Evolutionary conservation across 768 basidiomycete genomes (phyloP), one percentile per base, ranked within the genome.

Genomic region (Solioccasus polychromus): DNA sequence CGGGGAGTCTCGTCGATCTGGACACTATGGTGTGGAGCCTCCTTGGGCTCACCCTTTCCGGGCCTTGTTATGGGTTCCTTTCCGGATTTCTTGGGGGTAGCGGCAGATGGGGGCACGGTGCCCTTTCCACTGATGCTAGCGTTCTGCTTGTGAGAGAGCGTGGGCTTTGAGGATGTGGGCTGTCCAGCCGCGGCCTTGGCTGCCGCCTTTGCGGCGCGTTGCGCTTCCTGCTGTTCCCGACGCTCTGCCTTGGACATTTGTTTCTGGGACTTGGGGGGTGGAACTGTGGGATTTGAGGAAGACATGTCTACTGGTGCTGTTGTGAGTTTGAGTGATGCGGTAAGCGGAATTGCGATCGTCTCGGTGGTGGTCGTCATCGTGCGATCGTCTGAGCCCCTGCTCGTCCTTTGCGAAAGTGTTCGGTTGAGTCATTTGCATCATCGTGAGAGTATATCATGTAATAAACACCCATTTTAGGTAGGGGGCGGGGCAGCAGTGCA

Each of bases 211-310:
- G 85, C 85, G 9, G 88, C 88, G 42, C 88, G 75, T 58, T 92
- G 87, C 52, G 72, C 75, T 61, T 89, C 88, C 63, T 91, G 88
- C 14, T 86, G 73, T 57, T 87, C 88, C 54, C 86, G 72, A 23
- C 88, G 77, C 60, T 88, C 86, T 5, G 85, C 83, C 66, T 88
- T 92, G 23, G 87, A 80, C 79, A 87, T 83, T 32, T 77, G 75
- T 58, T 87, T 86, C 60, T 87, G 84, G 11, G 79, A 72, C 50
- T 72, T 70, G 51, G 63, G 47, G 29, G 45, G 40, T 19, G 31
- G 35, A 18, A 44, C 17, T 39, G 37, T 22, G 34, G 46, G 48
- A 46, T 37, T 45, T 31, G 44, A 29, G 2, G 37, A 12, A 10
- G 49, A 24, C 47, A 55, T 51, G 2, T 50, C 36, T 38, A 42